Percentiles rank a stretch among this genome's conserved stretches.
These are phyloP conservation scores for Boehmeria nivea DNA, from an alignment of 306 rosid species.

Conservation along the genomic window DNA sequence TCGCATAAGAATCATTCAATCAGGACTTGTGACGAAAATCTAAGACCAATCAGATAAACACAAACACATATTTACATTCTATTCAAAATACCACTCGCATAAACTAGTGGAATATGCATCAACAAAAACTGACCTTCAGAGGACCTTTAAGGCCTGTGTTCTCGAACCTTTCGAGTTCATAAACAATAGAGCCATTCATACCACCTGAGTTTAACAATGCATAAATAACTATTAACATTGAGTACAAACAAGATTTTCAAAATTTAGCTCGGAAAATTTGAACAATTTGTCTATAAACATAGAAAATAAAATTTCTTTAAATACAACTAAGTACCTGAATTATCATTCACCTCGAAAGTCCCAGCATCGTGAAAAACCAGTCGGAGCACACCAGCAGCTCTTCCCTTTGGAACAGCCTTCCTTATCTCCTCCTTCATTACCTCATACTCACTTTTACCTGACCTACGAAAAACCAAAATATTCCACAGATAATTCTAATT, in stretches of 20 bases:
- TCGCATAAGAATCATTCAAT: constrained; percentile 13
- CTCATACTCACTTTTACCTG: constrained; percentile 37
- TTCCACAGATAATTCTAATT: not conserved
- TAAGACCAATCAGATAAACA: not conserved
- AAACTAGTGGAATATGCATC: too few species aligned
- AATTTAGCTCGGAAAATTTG: not conserved
- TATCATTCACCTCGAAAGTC: constrained; percentile 59
- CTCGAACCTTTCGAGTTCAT: constrained; percentile 88
- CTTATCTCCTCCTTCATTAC: constrained; percentile 59
- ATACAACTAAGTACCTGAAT: constrained; percentile 47
- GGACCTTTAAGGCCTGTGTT: constrained; percentile 73
- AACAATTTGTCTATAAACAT: not conserved
- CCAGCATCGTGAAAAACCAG: constrained; percentile 94
- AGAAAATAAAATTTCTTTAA: constrained; percentile 9
- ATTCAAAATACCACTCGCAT: not conserved
- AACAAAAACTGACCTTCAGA: constrained; percentile 52
- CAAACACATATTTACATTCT: not conserved
- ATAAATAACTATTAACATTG: too few species aligned
- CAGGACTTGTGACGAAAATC: constrained; percentile 1
- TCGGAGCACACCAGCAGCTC: constrained; percentile 86
- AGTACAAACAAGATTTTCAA: not conserved
- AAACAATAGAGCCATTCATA: constrained; percentile 82
- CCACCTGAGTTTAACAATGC: constrained; percentile 48
- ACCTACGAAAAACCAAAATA: constrained; percentile 32
- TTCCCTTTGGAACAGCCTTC: constrained; percentile 62